These are phyloP conservation scores for Babesia bigemina DNA, from an alignment of 169 alveolate genomes.

Conservation along the genomic window DNA sequence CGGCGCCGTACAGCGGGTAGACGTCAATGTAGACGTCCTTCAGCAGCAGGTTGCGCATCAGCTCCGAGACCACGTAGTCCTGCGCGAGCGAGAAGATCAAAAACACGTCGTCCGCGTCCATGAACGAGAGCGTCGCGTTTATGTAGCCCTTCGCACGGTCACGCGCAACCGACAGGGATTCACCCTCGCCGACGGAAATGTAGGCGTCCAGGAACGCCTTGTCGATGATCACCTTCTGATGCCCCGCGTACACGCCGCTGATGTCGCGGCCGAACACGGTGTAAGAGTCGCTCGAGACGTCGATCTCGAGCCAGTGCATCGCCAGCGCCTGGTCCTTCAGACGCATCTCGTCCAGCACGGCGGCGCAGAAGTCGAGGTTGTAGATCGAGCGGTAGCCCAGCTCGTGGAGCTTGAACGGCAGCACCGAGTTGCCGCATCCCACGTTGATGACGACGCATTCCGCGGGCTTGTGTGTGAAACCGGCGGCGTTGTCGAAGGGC, in stretches of 20 bases:
- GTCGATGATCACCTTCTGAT: constrained; percentile 72
- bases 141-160: constrained; percentile 70
- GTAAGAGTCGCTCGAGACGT: constrained; percentile 57
- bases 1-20: constrained; percentile 51
- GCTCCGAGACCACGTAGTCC: constrained; percentile 71
- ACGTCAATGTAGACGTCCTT: constrained; percentile 69
- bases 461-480: constrained; percentile 25
- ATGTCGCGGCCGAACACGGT: constrained; percentile 38
- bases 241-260: constrained; percentile 30
- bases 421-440: constrained; percentile 77
- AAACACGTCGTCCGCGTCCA: constrained; percentile 70
- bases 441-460: constrained; percentile 64
- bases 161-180: constrained; percentile 62
- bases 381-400: constrained; percentile 62
- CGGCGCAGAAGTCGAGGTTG: constrained; percentile 72
- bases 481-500: constrained; percentile 8
- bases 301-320: constrained; percentile 65
- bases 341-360: constrained; percentile 71
- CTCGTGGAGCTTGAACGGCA: constrained; percentile 67
- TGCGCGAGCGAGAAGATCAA: constrained; percentile 72
- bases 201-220: constrained; percentile 81
- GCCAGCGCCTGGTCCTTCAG: constrained; percentile 26
- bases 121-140: constrained; percentile 52
- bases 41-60: constrained; percentile 68
- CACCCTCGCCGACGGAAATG: constrained; percentile 70